Base-by-base conservation (phyloP, 495 filamentous ascomycete genomes). In the Lophium mytilinum region DNA sequence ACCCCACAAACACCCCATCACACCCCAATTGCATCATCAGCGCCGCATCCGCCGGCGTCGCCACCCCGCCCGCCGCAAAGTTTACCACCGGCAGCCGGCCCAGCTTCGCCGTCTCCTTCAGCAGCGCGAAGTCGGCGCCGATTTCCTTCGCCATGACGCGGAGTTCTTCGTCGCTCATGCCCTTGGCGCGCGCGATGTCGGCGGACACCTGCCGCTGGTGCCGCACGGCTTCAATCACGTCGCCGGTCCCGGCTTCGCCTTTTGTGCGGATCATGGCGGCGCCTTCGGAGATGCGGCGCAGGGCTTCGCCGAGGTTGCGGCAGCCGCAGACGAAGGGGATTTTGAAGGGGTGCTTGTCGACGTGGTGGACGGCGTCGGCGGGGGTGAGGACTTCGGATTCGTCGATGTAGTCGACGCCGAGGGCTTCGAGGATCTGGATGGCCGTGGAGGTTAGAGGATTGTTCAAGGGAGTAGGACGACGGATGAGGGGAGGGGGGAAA, bases 11-110 rank as follows among this genome's bases (percentile, higher is more conserved):
- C 34, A 98, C 93, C 53, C 93, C 93, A 68, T 98, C 93, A 68
- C 93, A 98, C 56, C 93, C 93, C 53, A 98, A 74, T 75, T 96
- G 90, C 93, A 98, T 98, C 93, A 98, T 98, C 39, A 98, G 78
- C 34, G 93, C 93, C 12, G 93, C 93, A 76, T 98, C 93, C 3
- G 93, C 93, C 0, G 93, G 93, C 10, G 93, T 98, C 11, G 93
- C 93, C 37, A 98, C 83, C 51, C 93, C 93, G 15, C 93, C 93
- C n/a, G 93, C 93, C 3, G 93, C 93, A 64, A 98, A 98, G 80
- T 98, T 98, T 46, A 98, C 93, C 1, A 98, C 93, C 0, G 93
- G 93, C 58, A 98, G 77, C 58, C 93, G 81, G 52, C 87, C 88
- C 60, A 95, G 78, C 78, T 88, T 80, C 1, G 90, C 93, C 9